A percentile compares a stretch with the other conserved stretches of the same genome.
Conservation (phyloP, 306 rosid genomes). For the Lotus japonicus region DNA sequence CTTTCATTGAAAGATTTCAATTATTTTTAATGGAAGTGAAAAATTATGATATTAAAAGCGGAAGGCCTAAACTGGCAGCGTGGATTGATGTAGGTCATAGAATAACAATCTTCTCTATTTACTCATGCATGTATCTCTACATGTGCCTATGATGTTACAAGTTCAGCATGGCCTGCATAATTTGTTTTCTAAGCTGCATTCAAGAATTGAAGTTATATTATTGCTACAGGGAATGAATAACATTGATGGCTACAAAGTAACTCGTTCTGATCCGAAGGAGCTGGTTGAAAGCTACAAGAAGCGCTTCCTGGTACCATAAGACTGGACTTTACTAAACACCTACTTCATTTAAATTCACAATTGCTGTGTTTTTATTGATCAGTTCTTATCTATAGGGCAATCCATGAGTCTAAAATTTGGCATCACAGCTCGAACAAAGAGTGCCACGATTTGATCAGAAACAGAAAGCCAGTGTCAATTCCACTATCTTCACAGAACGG, state of each 20-base stretch:
- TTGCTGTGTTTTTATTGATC: not conserved
- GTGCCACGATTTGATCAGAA: not conserved
- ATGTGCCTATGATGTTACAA: not conserved
- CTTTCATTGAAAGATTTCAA: slow-evolving; percentile 76
- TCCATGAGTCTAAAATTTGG: slow-evolving; percentile 9
- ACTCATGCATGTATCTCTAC: not conserved
- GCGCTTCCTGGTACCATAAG: slow-evolving; percentile 35
- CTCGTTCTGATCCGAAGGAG: slow-evolving; percentile 49
- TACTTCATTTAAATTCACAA: not conserved
- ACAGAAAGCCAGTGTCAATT: not conserved
- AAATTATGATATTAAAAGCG: slow-evolving; percentile 51
- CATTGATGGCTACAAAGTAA: slow-evolving; percentile 52
- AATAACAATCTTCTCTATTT: not conserved
- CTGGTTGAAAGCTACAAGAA: slow-evolving; percentile 54
- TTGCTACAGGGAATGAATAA: slow-evolving; percentile 47
- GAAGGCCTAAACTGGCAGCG: slow-evolving; percentile 62
- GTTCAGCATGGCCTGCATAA: not conserved
- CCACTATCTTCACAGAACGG: not conserved
- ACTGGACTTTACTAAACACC: not conserved
- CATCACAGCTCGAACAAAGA: not conserved
- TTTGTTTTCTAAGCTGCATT: not conserved
- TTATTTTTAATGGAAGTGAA: slow-evolving; percentile 50
- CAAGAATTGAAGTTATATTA: not conserved
- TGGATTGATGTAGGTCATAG: slow-evolving; percentile 56
- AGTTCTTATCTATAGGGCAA: slow-evolving; percentile 18